Conservation (phyloP, 1,139 yeast species). For the Protomyces inouyei region DNA sequence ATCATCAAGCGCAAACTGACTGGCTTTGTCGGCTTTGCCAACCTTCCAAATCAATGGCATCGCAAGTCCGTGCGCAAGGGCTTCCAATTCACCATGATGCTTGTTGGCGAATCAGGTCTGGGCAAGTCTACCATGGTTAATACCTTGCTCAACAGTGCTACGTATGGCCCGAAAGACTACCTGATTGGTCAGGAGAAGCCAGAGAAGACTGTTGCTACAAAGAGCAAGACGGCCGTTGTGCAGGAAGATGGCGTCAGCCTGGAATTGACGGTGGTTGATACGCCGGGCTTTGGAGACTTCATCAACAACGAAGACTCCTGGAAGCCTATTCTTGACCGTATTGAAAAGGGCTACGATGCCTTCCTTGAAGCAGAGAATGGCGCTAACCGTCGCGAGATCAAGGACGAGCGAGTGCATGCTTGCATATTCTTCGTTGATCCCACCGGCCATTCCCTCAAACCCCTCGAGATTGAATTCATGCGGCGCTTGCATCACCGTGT, state of each 20-base stretch:
- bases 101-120: constrained; percentile 82
- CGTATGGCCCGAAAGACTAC: constrained; percentile 34
- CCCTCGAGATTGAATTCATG: constrained; percentile 87
- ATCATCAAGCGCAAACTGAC: constrained; percentile 25
- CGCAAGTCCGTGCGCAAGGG: constrained; percentile 91
- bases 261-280: constrained; percentile 75
- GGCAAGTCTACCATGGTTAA: constrained; percentile 92
- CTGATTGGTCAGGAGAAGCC: constrained; percentile 33
- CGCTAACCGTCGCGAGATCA: constrained; percentile 65
- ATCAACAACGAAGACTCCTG: constrained; percentile 83
- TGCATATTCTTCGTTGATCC: constrained; percentile 90
- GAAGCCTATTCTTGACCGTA: constrained; percentile 89
- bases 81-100: constrained; percentile 82
- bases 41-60: constrained; percentile 98
- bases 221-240: constrained; percentile 63
- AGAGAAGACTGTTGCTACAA: constrained; percentile 53
- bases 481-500: constrained; percentile 85
- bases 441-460: constrained; percentile 87
- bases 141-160: constrained; percentile 69
- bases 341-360: constrained; percentile 77
- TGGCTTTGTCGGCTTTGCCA: constrained; percentile 96
- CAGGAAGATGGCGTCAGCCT: constrained; percentile 93
- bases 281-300: constrained; percentile 93
- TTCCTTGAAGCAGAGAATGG: constrained; percentile 88
- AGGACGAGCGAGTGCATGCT: constrained; percentile 80